Evolutionary conservation across 1,284 basidiomycete genomes (phyloP), one percentile per base, ranked within the genome.

Genomic region (Anthracocystis panici-leucophaei): DNA sequence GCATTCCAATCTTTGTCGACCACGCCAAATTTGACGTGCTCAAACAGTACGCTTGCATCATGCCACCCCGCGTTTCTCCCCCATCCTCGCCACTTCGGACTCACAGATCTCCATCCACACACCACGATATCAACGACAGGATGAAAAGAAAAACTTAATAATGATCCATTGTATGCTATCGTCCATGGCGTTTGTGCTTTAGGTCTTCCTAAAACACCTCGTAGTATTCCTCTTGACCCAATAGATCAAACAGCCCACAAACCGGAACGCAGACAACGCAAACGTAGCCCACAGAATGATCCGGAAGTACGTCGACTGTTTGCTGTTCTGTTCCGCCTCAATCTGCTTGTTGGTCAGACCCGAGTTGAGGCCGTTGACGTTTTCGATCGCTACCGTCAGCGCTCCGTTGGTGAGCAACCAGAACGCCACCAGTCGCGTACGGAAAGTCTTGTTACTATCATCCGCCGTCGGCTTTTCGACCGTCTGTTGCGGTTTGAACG

Each of bases 231-330:
- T 49, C 54, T 75, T 77, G 55, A 83, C 27, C 82, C 82, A 84
- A 57, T 79, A 84, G 60, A 81, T 63, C 27, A 83, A 25, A 33
- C 74, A 80, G 2, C 86, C 86, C 0, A 77, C 20, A 86, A 98
- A 95, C 48, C 94, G 90, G 77, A 97, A 90, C 45, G 90, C 86
- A 6, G 93, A 89, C 23, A 98, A 88, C 7, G 86, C 91, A 84
- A 97, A 96, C 0, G 94, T 97, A 31, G 93, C 91, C 88, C 93
- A 97, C 40, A 98, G 88, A 72, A 97, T 92, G 68, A 93, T 87
- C 27, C 89, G 88, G 86, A 83, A 82, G 62, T 83, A 79, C 16
- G 84, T 77, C 54, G 85, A 78, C 50, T 80, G 78, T 58, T 82
- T 81, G 14, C 63, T 66, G 49, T 33, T 57, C 48, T 78, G 77